These are phyloP conservation scores for Penicillium bialowiezense DNA, from an alignment of 495 filamentous ascomycete genomes.

Conservation along the genomic window DNA sequence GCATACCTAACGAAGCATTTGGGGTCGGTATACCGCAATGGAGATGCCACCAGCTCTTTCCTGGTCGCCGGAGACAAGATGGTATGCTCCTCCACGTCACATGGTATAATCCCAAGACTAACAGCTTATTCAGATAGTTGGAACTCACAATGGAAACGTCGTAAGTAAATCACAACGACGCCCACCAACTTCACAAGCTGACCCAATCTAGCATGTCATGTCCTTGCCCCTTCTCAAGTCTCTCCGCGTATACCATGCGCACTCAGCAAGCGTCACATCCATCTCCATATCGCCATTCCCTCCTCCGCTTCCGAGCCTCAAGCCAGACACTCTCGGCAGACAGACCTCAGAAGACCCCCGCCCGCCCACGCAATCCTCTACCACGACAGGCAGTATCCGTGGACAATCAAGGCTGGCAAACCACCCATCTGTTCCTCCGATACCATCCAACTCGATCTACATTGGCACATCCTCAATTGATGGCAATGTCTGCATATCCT, in stretches of 20 bases:
- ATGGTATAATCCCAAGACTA: slow-evolving; percentile 10
- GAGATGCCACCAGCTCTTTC: slow-evolving; percentile 88
- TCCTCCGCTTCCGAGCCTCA: slow-evolving; percentile 63
- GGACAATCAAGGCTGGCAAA: slow-evolving; percentile 46
- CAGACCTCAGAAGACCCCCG: slow-evolving; percentile 46
- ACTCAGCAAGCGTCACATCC: slow-evolving; percentile 83
- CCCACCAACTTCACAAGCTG: slow-evolving; percentile 12
- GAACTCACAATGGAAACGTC: slow-evolving; percentile 96
- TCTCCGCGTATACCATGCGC: slow-evolving; percentile 82
- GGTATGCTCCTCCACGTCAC: slow-evolving; percentile 48
- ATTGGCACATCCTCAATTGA: slow-evolving; percentile 94
- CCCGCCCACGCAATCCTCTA: slow-evolving; percentile 41
- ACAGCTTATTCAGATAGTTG: slow-evolving; percentile 63
- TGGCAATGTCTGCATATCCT: slow-evolving; percentile 87
- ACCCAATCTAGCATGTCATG: slow-evolving; percentile 68
- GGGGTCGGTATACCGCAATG: slow-evolving; percentile 81
- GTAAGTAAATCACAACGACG: slow-evolving; percentile 52
- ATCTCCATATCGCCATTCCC: slow-evolving; percentile 90
- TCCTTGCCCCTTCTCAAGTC: slow-evolving; percentile 75
- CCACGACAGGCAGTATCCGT: slow-evolving; percentile 47
- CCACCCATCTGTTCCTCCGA: slow-evolving; percentile 51
- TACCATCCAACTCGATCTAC: slow-evolving; percentile 81
- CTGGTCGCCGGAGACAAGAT: slow-evolving; percentile 93
- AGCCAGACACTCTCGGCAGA: slow-evolving; percentile 48
- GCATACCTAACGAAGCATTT: slow-evolving; percentile 77